Conservation (phyloP, 1,284 basidiomycete species). For the Irpex lacteus region DNA sequence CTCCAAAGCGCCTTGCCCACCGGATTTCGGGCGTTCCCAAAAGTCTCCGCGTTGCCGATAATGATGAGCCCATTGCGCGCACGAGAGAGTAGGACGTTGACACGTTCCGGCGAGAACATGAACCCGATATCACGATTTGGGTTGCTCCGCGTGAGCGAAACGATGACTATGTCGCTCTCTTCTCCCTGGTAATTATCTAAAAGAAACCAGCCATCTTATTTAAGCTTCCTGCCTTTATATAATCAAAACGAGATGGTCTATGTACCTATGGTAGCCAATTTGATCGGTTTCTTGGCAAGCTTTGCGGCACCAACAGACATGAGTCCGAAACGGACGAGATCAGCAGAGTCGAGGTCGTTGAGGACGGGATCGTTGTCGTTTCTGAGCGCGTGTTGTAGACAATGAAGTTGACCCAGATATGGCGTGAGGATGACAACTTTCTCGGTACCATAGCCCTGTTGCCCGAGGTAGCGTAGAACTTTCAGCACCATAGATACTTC, state of each 20-base stretch:
- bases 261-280: constrained; percentile 60
- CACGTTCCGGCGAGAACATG: constrained; percentile 60
- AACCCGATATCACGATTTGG: constrained; percentile 55
- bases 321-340: constrained; percentile 55
- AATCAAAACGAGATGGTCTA: not conserved
- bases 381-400: constrained; percentile 42
- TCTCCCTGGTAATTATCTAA: constrained; percentile 69
- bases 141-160: constrained; percentile 61
- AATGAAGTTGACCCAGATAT: constrained; percentile 62
- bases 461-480: constrained; percentile 59
- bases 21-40: constrained; percentile 44
- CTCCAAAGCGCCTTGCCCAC: constrained; percentile 49
- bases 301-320: constrained; percentile 35
- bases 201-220: not conserved
- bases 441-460: constrained; percentile 62
- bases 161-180: constrained; percentile 63
- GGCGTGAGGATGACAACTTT: constrained; percentile 63
- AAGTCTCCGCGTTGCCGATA: constrained; percentile 61
- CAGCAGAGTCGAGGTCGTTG: constrained; percentile 58
- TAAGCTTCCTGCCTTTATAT: too few species aligned
- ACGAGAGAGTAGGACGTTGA: constrained; percentile 67
- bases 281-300: constrained; percentile 39
- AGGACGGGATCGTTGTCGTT: constrained; percentile 55
- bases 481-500: constrained; percentile 63
- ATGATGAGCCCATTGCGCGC: constrained; percentile 60